Evolutionary conservation across 179 eudicot genomes (phyloP), one percentile per base, ranked within the genome.

Genomic region (Amaranthus tricolor): DNA sequence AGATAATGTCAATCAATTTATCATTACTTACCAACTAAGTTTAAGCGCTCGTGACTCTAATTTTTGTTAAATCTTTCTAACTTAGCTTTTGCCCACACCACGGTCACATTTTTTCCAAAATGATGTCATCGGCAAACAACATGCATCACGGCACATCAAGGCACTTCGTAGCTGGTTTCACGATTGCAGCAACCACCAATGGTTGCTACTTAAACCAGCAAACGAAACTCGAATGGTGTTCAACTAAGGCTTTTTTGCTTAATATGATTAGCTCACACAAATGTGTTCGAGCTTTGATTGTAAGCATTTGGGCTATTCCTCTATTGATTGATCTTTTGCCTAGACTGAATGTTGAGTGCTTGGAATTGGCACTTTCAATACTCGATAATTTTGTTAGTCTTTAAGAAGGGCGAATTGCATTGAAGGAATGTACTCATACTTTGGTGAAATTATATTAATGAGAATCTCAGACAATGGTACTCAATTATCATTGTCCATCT

Each of bases 391-490:
- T 92, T 68, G 84, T 87, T 4, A 81, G 74, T 19, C 48, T 86
- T 14, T 82, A 86, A 14, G 90, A 88, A 48, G 98, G 98, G 19
- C 80, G 79, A 63, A 71, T 77, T 61, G 96, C 92, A 12, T 70
- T 94, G 75, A 92, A 89, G 81, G 84, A 83, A 72, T 90, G 91
- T 55, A 74, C 87, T 0, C 75, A 63, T 1, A 85, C 92, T 53
- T 62, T 87, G 73, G 97, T 92, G 13, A 94, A 84, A 62, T 67
- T n/a, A n/a, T 90, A 59, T 75, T 94, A 80, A 92, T 94, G 97
- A 86, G 86, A 79, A 80, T 89, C 44, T 94, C 98, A 0, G 98
- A 94, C 81, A 89, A 68, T 64, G 92, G 98, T 68, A 90, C 97
- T 16, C 92, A 88, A n/a, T 79, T 84, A 72, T 88, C 96, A 40